Conservation (phyloP, 352 stramenopile species). For the Globisporangium spiculum region DNA sequence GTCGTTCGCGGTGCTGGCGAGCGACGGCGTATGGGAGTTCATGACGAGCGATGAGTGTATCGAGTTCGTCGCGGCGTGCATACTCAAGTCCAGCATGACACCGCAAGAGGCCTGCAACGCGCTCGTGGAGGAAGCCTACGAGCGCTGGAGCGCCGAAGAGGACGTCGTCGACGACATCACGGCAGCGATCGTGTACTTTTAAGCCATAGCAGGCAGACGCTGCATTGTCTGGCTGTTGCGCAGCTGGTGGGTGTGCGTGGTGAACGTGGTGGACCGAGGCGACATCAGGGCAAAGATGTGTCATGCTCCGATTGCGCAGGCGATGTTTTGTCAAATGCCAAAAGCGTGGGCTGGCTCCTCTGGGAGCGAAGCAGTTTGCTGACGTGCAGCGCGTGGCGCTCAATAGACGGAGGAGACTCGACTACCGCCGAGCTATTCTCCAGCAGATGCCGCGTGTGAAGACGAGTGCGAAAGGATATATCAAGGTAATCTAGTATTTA, state of each 20-base stretch:
- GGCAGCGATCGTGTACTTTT: slow-evolving; percentile 63
- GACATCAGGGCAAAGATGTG: no score
- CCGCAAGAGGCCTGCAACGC: slow-evolving; percentile 68
- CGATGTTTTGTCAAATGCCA: no score
- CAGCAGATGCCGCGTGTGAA: neutral
- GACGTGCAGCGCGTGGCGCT: no score
- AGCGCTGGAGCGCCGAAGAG: slow-evolving; percentile 79
- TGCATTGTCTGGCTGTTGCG: no score
- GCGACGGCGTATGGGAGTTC: slow-evolving; percentile 86
- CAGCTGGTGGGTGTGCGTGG: no score
- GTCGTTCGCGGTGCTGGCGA: slow-evolving; percentile 71
- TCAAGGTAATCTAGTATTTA: slow-evolving; percentile 5
- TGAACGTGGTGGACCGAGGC: no score
- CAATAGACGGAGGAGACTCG: neutral
- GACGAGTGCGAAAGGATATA: neutral
- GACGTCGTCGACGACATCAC: slow-evolving; percentile 86
- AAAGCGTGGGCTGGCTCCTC: no score
- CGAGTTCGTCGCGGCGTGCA: slow-evolving; percentile 52
- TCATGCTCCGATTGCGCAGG: no score
- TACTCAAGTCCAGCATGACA: slow-evolving; percentile 38
- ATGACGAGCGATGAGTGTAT: slow-evolving; percentile 73
- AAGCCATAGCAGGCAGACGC: slow-evolving; percentile 8
- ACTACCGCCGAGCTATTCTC: neutral
- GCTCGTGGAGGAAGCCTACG: slow-evolving; percentile 60
- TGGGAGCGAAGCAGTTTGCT: no score